Conservation (phyloP, 495 filamentous ascomycete species). For the Hyaloscypha bicolor region DNA sequence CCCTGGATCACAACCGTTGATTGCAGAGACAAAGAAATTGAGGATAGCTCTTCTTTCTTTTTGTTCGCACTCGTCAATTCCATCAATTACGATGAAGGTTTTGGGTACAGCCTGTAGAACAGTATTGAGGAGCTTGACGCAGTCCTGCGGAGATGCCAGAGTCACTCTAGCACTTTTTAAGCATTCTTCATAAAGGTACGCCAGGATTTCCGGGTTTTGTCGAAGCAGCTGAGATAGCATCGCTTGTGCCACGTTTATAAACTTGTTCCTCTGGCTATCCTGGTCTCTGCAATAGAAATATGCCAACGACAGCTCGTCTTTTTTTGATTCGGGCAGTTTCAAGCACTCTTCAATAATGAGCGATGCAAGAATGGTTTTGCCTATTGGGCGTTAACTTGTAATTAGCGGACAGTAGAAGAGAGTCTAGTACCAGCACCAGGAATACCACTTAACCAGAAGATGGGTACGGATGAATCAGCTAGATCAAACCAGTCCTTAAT, state of each 20-base stretch:
- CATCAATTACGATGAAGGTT: constrained; percentile 46
- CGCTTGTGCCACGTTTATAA: constrained; percentile 35
- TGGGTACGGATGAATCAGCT: constrained; percentile 16
- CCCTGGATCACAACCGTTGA: constrained; percentile 28
- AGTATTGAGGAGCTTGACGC: constrained; percentile 36
- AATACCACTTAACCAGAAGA: constrained; percentile 15
- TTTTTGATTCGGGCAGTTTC: constrained; percentile 1
- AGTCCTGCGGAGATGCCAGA: constrained; percentile 30
- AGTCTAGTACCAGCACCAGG: too few relatives aligned
- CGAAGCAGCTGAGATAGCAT: constrained; percentile 42
- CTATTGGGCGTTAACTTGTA: constrained; percentile 25
- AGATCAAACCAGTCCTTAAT: constrained; percentile 37
- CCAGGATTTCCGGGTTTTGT: constrained; percentile 36
- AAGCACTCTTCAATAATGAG: constrained; percentile 40
- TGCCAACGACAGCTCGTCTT: constrained; percentile 27
- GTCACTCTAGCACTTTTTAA: constrained; percentile 31
- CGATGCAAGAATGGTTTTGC: constrained; percentile 47
- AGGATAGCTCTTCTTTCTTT: constrained; percentile 35
- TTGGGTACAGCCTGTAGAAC: constrained; percentile 32
- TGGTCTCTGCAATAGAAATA: constrained; percentile 49
- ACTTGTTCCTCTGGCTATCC: constrained; percentile 36
- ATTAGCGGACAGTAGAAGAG: neutral
- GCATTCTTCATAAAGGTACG: constrained; percentile 37
- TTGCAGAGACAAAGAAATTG: constrained; percentile 32
- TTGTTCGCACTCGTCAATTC: constrained; percentile 44